phyloP scores from a whole-genome alignment of 257 asterid species.

The Solanum medicagineum region DNA sequence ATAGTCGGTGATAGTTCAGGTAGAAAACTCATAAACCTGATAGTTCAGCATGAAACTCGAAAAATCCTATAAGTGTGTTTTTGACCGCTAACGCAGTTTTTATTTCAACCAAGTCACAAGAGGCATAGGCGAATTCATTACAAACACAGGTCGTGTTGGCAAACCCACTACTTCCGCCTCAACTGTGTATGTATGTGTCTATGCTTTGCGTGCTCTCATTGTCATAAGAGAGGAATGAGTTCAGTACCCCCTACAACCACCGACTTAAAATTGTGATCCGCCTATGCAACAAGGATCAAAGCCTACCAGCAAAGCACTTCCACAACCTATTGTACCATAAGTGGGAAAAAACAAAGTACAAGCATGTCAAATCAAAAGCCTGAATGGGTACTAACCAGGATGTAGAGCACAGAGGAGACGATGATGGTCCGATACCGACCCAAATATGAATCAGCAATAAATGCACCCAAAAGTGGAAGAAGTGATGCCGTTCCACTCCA shows the following conservation, averaged over 20 bases:
- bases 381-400: constrained; percentile 16
- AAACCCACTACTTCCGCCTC: neutral
- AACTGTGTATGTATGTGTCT: neutral
- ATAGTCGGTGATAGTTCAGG: too few species aligned
- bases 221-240: neutral
- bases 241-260: neutral
- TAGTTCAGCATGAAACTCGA: too few species aligned
- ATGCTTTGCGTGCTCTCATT: neutral
- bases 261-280: neutral
- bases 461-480: constrained; percentile 29
- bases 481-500: constrained; percentile 28
- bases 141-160: neutral
- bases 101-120: neutral
- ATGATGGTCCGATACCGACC: constrained; percentile 30
- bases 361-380: neutral
- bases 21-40: too few species aligned
- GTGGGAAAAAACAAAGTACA: neutral
- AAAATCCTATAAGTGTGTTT: too few species aligned
- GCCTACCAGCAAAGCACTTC: neutral
- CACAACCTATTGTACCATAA: neutral
- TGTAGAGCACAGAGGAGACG: constrained; percentile 21
- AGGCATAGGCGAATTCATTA: neutral
- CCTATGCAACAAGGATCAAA: neutral
- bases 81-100: neutral
- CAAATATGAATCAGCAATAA: constrained; percentile 26